Evolutionary conservation across 768 basidiomycete genomes (phyloP).

Genomic region (Coprinellus aureogranulatus): DNA sequence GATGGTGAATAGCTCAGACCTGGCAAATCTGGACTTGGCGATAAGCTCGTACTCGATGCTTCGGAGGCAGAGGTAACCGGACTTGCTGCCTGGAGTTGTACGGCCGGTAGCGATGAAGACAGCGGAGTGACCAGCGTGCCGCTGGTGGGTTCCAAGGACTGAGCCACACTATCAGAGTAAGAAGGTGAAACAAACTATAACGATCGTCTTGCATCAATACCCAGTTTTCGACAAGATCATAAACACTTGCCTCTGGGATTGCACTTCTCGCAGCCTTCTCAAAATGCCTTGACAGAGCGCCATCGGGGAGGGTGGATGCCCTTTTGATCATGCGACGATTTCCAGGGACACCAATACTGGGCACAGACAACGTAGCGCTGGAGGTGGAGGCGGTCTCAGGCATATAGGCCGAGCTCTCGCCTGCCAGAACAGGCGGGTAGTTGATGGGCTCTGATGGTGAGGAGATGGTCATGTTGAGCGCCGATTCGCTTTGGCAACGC

Average conservation of each 20-base stretch:
- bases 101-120: not conserved
- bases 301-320: not conserved
- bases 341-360: not conserved
- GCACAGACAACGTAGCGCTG: not conserved
- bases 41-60: conserved; percentile 16
- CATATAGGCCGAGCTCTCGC: not conserved
- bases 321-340: not conserved
- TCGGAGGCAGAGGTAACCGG: not conserved
- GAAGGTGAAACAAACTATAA: not conserved
- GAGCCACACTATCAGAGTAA: not conserved
- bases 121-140: conserved; percentile 1
- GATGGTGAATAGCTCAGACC: conserved; percentile 58
- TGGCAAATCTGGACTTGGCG: conserved; percentile 53
- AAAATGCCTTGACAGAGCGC: not conserved
- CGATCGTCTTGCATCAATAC: not conserved
- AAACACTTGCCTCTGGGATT: not conserved
- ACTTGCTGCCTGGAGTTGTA: not conserved
- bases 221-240: not conserved
- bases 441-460: conserved; percentile 13
- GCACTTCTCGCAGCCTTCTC: not conserved
- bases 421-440: conserved; percentile 21
- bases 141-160: not conserved
- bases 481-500: conserved; percentile 52
- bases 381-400: not conserved
- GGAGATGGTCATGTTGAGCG: conserved; percentile 16